Percentiles rank a stretch among this genome's conserved stretches.
These are phyloP conservation scores for Epichloe sylvatica DNA, from an alignment of 2,329 filamentous ascomycete genomes.

Conservation along the genomic window DNA sequence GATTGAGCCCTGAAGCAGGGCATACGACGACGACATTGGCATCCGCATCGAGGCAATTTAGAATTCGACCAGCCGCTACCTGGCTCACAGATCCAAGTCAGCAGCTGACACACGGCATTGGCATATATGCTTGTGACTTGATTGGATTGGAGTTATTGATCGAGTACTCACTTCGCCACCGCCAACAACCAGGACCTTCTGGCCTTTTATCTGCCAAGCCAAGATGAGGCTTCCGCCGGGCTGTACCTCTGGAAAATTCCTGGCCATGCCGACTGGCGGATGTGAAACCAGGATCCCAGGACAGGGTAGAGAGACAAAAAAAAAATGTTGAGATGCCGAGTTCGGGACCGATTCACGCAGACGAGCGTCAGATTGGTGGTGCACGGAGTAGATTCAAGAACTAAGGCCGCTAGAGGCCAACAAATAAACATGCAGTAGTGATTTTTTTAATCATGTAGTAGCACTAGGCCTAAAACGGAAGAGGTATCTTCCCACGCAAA, in stretches of 20 bases:
- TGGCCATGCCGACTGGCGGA: constrained; percentile 20
- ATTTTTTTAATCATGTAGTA: too few species aligned
- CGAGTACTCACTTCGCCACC: constrained; percentile 66
- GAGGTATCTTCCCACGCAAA: too few species aligned
- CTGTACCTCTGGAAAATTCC: constrained; percentile 63
- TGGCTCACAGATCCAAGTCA: constrained; percentile 24
- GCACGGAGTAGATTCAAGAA: neutral
- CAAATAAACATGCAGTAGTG: too few species aligned
- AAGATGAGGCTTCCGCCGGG: constrained; percentile 86
- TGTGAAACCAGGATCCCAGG: neutral
- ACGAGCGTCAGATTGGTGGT: neutral
- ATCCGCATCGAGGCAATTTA: constrained; percentile 90
- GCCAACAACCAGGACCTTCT: constrained; percentile 81
- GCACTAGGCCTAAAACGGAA: too few species aligned
- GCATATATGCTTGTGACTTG: neutral
- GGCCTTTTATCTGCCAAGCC: constrained; percentile 87
- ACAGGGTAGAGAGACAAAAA: neutral
- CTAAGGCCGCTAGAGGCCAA: too few species aligned
- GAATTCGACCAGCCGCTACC: constrained; percentile 90
- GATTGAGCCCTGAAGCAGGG: constrained; percentile 65
- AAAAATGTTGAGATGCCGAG: neutral
- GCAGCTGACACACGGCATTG: constrained; percentile 1
- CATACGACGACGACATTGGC: constrained; percentile 78
- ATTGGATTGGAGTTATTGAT: constrained; percentile 7
- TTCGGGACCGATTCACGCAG: neutral